Evolutionary conservation across 805 yeast genomes (phyloP).

Genomic region (Lachancea waltii): DNA sequence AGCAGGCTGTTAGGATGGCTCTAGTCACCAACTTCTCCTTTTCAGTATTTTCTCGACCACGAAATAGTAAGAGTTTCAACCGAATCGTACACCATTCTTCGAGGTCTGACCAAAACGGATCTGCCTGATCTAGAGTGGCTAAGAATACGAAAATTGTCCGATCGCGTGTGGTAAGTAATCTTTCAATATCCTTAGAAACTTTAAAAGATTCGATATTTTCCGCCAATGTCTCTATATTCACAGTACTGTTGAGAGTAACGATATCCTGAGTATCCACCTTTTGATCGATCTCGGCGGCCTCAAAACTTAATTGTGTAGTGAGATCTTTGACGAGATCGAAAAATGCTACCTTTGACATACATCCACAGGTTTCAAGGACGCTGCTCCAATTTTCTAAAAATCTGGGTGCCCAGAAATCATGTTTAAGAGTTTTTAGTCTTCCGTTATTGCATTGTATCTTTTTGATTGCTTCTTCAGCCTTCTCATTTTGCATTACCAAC

Average conservation of each 20-base stretch:
- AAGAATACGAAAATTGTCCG: conserved; percentile 1
- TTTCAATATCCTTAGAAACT: conserved; percentile 1
- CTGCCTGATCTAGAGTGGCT: background rate
- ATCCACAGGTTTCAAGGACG: conserved; percentile 6
- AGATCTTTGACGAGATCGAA: conserved; percentile 1
- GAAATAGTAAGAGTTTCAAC: background rate
- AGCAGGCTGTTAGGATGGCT: background rate
- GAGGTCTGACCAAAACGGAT: background rate
- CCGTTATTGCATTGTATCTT: conserved; percentile 16
- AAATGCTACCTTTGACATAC: background rate
- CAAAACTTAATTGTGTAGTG: background rate
- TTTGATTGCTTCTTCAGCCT: conserved; percentile 11
- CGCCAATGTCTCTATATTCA: conserved; percentile 2
- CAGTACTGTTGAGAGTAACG: background rate
- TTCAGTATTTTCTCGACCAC: background rate
- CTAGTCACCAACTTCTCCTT: background rate
- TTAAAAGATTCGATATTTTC: background rate
- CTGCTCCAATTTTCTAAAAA: conserved; percentile 11
- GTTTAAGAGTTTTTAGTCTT: conserved; percentile 14
- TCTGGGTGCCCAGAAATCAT: conserved; percentile 11
- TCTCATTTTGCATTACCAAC: conserved; percentile 12
- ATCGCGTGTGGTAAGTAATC: background rate
- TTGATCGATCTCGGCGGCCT: background rate
- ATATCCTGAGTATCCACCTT: background rate
- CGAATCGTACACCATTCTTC: background rate